phyloP scores from a whole-genome alignment of 1,139 yeast genomes.

The Casaregolazyma lundiana region DNA sequence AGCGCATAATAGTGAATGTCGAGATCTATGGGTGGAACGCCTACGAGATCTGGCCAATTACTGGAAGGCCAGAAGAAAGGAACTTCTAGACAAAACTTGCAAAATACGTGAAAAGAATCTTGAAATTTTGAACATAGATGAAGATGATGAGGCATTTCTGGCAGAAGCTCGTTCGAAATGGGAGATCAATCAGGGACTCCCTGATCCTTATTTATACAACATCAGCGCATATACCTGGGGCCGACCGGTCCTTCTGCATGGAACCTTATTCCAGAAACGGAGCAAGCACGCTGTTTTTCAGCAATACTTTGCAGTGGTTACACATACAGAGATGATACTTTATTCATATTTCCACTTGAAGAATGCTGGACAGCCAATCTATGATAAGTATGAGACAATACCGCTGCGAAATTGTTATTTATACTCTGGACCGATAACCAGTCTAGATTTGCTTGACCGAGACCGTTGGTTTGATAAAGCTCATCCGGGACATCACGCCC shows the following conservation, averaged over 20 bases:
- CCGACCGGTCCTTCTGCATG: slow-evolving; percentile 55
- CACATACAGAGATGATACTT: slow-evolving; percentile 63
- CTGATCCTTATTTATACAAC: slow-evolving; percentile 51
- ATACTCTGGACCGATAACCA: slow-evolving; percentile 65
- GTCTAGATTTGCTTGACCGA: slow-evolving; percentile 50
- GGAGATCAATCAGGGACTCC: slow-evolving; percentile 51
- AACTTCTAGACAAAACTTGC: slow-evolving; percentile 40
- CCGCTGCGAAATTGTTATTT: slow-evolving; percentile 66
- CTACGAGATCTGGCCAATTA: slow-evolving; percentile 45
- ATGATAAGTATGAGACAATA: slow-evolving; percentile 32
- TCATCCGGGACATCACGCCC: slow-evolving; percentile 51
- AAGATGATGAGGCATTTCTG: slow-evolving; percentile 54
- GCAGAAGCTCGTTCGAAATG: slow-evolving; percentile 47
- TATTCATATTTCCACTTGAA: slow-evolving; percentile 15
- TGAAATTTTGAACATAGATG: slow-evolving; percentile 46
- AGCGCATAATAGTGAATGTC: slow-evolving; percentile 46
- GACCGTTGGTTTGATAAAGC: slow-evolving; percentile 43
- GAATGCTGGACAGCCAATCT: slow-evolving; percentile 21
- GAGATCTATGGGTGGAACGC: slow-evolving; percentile 64
- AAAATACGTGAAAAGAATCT: slow-evolving; percentile 46
- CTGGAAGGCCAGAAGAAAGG: slow-evolving; percentile 51
- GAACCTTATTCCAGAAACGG: slow-evolving; percentile 62
- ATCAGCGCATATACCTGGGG: slow-evolving; percentile 57
- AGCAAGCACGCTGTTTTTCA: slow-evolving; percentile 64
- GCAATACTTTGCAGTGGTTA: slow-evolving; percentile 56